Base-by-base conservation (phyloP, 2,329 filamentous ascomycete species). In the Fusarium zealandicum region DNA sequence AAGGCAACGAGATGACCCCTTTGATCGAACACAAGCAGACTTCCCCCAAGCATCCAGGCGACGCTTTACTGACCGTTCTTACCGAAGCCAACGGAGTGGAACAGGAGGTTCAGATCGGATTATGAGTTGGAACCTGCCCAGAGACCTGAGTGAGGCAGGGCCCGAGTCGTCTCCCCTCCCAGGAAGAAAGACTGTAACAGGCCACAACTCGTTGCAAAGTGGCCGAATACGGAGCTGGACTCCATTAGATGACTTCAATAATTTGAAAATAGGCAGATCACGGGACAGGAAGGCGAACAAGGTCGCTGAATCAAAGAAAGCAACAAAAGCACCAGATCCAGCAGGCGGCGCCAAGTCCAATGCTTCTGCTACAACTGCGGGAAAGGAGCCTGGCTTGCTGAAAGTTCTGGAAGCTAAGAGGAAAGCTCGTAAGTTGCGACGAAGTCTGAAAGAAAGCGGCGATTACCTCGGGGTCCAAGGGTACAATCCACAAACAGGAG, bases 381-480 rank as follows among this genome's bases (percentile, higher is more conserved):
- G 47, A 20, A 42, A 33, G 8, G 30, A 44, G 2, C 35, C 49
- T 30, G 37, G 32, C 11, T 35, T 53, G 20, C 36, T 54, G 8
- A 40, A 54, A 46, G 37, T 54, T 10, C 68, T 75, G 14, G 66
- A 72, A 11, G 67, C 67, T 2, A 77, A 71, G 45, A 66, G 57
- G 32, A 68, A 73, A 37, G 56, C 67, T 31, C 69, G 73, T 3
- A 61, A 63, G 6, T 71, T 75, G 30, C 76, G 82, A 6, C 75
- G 75, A 37, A 76, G 68, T 33, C 72, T 85, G 47, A 82, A 79
- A 55, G 76, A 80, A 47, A 83, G 80, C 47, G 82, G 82, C 5
- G 83, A 87, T 65, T 86, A 79, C 63, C 75, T 86, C 0, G 83
- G 82, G 2, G 80, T 85, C 2, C 82, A 84, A 52, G 83, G 83